Evolutionary conservation across 73 alveolate genomes (phyloP).

Genomic region (Loxodes magnus): DNA sequence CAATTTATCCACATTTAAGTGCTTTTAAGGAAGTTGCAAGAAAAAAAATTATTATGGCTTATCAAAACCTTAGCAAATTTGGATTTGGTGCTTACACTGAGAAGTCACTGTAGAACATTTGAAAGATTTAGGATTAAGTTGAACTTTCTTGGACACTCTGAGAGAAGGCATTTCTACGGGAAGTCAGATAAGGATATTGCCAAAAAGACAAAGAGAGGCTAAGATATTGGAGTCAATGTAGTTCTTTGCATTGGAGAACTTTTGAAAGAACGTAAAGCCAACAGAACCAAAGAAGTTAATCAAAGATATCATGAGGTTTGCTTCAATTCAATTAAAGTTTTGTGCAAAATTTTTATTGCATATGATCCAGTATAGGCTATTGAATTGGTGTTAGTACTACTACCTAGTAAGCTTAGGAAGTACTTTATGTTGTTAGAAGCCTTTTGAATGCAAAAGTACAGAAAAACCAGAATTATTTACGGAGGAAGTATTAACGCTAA

Average conservation of each 20-base stretch:
- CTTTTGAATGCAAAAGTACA: conserved; percentile 77
- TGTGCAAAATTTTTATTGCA: conserved; percentile 80
- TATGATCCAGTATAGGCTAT: conserved; percentile 98
- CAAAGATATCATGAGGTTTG: conserved; percentile 68
- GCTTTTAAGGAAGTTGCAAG: conserved; percentile 22
- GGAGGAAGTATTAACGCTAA: conserved; percentile 98
- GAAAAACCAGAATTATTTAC: conserved; percentile 75
- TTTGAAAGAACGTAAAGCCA: conserved; percentile 78
- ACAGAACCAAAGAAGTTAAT: conserved; percentile 64
- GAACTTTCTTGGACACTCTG: conserved; percentile 97
- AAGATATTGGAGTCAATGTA: conserved; percentile 60
- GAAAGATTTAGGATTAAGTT: conserved; percentile 69
- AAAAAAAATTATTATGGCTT: conserved; percentile 50
- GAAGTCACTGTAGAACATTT: conserved; percentile 87
- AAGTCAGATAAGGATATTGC: conserved; percentile 88
- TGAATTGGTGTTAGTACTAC: conserved; percentile 91
- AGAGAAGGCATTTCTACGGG: conserved; percentile 88
- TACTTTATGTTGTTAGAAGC: conserved; percentile 82
- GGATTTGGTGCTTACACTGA: conserved; percentile 91
- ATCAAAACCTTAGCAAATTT: conserved; percentile 66
- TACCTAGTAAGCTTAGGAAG: conserved; percentile 93
- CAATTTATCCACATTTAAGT: conserved; percentile 53
- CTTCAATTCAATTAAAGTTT: conserved; percentile 57
- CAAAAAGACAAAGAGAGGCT: conserved; percentile 67
- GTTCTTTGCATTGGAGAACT: conserved; percentile 89